Evolutionary conservation across 495 filamentous ascomycete species (phyloP).

Genomic region (Thermochaetoides thermophila): DNA sequence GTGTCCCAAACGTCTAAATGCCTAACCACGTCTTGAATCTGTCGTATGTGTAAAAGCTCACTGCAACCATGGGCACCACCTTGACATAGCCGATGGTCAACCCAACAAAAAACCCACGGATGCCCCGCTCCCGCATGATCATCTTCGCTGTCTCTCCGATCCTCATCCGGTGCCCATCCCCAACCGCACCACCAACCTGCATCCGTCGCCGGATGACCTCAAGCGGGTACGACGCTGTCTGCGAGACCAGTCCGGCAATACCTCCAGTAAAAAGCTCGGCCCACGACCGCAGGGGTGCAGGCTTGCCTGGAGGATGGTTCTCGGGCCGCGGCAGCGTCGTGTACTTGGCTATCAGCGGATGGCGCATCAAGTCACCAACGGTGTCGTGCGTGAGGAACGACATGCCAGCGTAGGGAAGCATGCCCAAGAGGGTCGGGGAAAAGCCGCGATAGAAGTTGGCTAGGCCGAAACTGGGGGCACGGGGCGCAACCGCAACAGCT

Average conservation of each 20-base stretch:
- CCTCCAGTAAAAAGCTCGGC: constrained; percentile 78
- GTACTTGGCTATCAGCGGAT: constrained; percentile 45
- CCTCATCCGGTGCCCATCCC: constrained; percentile 63
- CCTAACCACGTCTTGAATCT: constrained; percentile 58
- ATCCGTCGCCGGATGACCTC: constrained; percentile 85
- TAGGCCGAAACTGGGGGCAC: constrained; percentile 50
- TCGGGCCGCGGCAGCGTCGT: constrained; percentile 40
- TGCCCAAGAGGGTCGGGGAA: constrained; percentile 72
- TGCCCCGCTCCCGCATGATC: constrained; percentile 62
- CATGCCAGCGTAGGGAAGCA: constrained; percentile 91
- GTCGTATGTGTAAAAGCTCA: constrained; percentile 66
- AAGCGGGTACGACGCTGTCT: constrained; percentile 83
- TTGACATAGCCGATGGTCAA: constrained; percentile 91
- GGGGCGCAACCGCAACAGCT: constrained; percentile 8
- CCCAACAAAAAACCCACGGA: constrained; percentile 80
- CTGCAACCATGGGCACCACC: constrained; percentile 79
- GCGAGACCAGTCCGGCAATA: constrained; percentile 69
- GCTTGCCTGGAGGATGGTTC: constrained; percentile 39
- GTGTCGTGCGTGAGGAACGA: constrained; percentile 97
- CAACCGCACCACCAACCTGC: constrained; percentile 91
- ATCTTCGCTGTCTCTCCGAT: constrained; percentile 62
- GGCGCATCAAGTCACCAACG: constrained; percentile 63
- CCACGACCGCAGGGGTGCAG: constrained; percentile 52
- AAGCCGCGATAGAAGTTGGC: constrained; percentile 94
- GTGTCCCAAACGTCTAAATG: constrained; percentile 34